phyloP scores from a whole-genome alignment of 1,284 basidiomycete species.

The Ustilago sp. region DNA sequence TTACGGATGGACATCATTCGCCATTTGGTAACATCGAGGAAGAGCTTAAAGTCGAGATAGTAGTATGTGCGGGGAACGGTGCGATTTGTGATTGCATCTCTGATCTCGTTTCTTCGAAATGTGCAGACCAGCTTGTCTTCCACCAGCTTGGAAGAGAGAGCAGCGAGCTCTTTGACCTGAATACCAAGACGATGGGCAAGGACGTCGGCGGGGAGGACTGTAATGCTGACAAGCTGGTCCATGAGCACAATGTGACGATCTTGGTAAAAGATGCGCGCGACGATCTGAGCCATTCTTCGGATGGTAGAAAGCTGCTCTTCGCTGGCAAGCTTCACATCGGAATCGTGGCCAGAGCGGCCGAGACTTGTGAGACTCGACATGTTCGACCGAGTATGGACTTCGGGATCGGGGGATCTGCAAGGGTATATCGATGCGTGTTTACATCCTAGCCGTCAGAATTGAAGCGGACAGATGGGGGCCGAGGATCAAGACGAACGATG shows the following conservation, averaged over 20 bases:
- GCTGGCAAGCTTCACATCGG: conserved; percentile 53
- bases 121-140: conserved; percentile 79
- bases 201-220: conserved; percentile 91
- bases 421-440: not conserved
- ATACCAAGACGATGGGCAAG: conserved; percentile 87
- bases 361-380: conserved; percentile 38
- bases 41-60: conserved; percentile 93
- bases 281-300: conserved; percentile 82
- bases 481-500: not conserved
- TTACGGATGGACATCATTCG: conserved; percentile 92
- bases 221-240: conserved; percentile 89
- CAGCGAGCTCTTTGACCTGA: conserved; percentile 91
- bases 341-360: conserved; percentile 38
- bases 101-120: conserved; percentile 66
- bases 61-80: conserved; percentile 76
- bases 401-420: not conserved
- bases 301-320: conserved; percentile 61
- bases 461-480: not conserved
- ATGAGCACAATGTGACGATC: conserved; percentile 88
- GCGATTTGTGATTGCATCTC: conserved; percentile 48
- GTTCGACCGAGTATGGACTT: not conserved
- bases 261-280: conserved; percentile 94
- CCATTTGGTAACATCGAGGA: conserved; percentile 98
- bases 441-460: not conserved
- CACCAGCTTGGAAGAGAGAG: conserved; percentile 86